Base-by-base conservation (phyloP, 768 basidiomycete genomes). In the Boletus coccyginus region DNA sequence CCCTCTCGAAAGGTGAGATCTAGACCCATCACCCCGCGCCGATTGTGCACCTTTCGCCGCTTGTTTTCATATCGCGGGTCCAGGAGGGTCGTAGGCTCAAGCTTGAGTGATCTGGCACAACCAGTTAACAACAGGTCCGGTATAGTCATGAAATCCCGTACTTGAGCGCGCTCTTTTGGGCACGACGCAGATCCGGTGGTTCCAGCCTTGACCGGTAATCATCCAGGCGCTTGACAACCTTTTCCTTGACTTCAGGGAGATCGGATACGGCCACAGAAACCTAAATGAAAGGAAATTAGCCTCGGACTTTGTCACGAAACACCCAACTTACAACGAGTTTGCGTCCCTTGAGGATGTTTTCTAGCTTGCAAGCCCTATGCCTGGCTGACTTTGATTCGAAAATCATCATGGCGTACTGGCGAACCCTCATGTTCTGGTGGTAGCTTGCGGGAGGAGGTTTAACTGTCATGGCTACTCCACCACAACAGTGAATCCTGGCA, bases 341-440 rank as follows among this genome's bases (percentile, higher is more conserved):
- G 48, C 65, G 68, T 11, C 75, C 79, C 9, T 70, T 64, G 32
- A 86, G 64, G 7, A 56, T 63, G 0, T 76, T 77, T 50, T 76
- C 70, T 27, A 79, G 62, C 12, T 58, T 54, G 48, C 84, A 64
- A 13, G 85, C 86, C 44, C 62, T 71, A 24, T 55, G 60, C 3
- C 76, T 78, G 36, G 75, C 75, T 7, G 51, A 45, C 32, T 70
- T 58, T 17, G 75, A 67, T 0, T 47, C 62, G 58, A 85, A 86
- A 19, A 75, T 67, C 7, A 87, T 59, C 7, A 76, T 75, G 21
- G 82, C 86, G 58, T 86, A 87, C 58, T 76, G 77, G 17, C 74
- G 72, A 57, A 78, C 68, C 13, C 62, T 72, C 53, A 74, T 69
- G 24, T 79, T 77, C 31, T 70, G 67, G 61, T 77, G 56, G 44